Evolutionary conservation across 1,139 yeast species (phyloP), one percentile per base, ranked within the genome.

Genomic region (Blastobotrys petasosporus): DNA sequence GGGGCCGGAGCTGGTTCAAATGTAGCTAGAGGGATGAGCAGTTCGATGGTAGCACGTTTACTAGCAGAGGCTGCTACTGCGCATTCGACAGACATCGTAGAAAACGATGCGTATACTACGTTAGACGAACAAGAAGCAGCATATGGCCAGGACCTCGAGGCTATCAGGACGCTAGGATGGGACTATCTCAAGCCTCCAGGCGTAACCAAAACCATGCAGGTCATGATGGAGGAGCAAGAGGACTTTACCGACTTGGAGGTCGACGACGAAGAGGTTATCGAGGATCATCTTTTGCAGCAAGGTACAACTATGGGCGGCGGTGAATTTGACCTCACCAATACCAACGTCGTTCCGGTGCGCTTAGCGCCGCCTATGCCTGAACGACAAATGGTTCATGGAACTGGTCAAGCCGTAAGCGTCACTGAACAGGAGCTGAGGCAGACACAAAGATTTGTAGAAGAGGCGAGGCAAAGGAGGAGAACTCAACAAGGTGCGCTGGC

Each of bases 101-200:
- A 35, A 6, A 16, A 11, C 12, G 16, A 35, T 12, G n/a, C 16
- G 10, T 30, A 41, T 41, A 35, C 35, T n/a, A 30, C 23, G 5
- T 23, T 42, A 2, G 45, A 42, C 11, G 45, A 32, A 15, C 41
- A 37, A 23, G 54, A 52, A 37, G 41, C 39, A 25, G 39, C 35
- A 13, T 44, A 57, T 32, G 44, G 45, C 11, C 41, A 41, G 23
- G 39, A 42, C 12, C 44, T 55, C 36, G 38, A 45, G 48, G 46
- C 57, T 49, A 35, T 60, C 51, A 46, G 58, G 42, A 50, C 59
- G 49, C 42, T 59, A 45, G 57, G 60, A 35, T 52, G 50, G 44
- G 46, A 47, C 7, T 59, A 56, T 50, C 42, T 52, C 41, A 45
- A 37, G 28, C 63, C 61, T 1, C 55, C 56, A 9, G 63, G 60